Percentiles rank a stretch among this genome's conserved stretches.
These are phyloP conservation scores for Ophiostoma angusticollis DNA, from an alignment of 2,329 filamentous ascomycete genomes.

Conservation along the genomic window DNA sequence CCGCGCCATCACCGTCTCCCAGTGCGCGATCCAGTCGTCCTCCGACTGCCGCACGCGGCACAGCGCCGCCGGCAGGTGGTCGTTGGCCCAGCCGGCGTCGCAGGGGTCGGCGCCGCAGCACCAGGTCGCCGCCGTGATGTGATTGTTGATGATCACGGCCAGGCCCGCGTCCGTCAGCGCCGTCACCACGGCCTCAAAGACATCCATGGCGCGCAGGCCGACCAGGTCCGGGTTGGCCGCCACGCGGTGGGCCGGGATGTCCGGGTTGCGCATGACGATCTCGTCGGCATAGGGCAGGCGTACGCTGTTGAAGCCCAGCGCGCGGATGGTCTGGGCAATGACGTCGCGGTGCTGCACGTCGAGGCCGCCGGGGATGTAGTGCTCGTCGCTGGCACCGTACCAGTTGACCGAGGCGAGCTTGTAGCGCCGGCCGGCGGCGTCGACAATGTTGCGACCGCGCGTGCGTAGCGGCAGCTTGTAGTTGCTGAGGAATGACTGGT, in stretches of 20 bases:
- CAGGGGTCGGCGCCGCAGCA: constrained; percentile 57
- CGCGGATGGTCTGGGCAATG: constrained; percentile 47
- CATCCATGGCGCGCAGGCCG: constrained; percentile 43
- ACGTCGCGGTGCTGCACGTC: constrained; percentile 48
- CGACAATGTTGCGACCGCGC: constrained; percentile 46
- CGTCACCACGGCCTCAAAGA: constrained; percentile 45
- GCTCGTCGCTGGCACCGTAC: constrained; percentile 57
- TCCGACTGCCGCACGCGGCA: constrained; percentile 52
- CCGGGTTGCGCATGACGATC: constrained; percentile 48
- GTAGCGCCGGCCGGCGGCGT: constrained; percentile 41
- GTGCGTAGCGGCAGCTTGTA: constrained; percentile 48
- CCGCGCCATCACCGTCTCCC: constrained; percentile 50
- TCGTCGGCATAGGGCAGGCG: constrained; percentile 57
- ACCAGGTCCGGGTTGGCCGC: constrained; percentile 47
- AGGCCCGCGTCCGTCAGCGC: constrained; percentile 49
- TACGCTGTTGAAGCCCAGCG: constrained; percentile 57
- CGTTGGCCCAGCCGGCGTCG: constrained; percentile 54
- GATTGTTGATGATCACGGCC: constrained; percentile 56
- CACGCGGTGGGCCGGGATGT: constrained; percentile 36
- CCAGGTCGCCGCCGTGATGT: constrained; percentile 57
- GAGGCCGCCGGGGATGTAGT: constrained; percentile 51
- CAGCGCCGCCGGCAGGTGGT: constrained; percentile 41
- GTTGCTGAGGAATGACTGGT: constrained; percentile 29
- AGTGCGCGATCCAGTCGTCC: constrained; percentile 52
- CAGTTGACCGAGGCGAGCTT: constrained; percentile 56